A percentile compares a stretch with the other conserved stretches of the same genome.
phyloP scores from a whole-genome alignment of 306 rosid species.

The Inga laurina region DNA sequence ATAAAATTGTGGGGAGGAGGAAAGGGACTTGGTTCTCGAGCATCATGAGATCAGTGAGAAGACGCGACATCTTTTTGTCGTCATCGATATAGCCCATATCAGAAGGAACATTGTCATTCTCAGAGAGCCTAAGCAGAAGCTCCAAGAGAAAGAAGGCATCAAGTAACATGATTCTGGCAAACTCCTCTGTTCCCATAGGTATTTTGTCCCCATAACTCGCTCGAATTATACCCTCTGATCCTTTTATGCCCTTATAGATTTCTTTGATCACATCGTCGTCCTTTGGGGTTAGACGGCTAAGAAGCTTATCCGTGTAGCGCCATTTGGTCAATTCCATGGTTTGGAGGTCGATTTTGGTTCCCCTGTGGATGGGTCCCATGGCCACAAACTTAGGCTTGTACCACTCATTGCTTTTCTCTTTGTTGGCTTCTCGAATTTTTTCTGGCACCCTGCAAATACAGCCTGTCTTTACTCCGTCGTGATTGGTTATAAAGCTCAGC shows the following conservation, averaged over 20 bases:
- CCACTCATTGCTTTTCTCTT: neutral
- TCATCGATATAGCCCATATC: too few species aligned
- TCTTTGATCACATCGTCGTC: neutral
- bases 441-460: slow-evolving; percentile 30
- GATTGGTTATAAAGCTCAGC: neutral
- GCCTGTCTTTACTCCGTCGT: slow-evolving; percentile 21
- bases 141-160: neutral
- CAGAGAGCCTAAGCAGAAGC: too few species aligned
- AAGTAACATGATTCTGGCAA: neutral
- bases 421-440: slow-evolving; percentile 11
- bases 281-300: neutral
- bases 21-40: neutral
- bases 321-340: neutral
- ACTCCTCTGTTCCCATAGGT: neutral
- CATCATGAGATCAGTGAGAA: too few species aligned
- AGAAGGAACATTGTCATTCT: too few species aligned
- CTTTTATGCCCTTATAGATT: neutral
- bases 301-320: neutral
- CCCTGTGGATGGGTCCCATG: neutral
- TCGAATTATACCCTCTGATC: neutral
- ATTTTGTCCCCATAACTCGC: neutral
- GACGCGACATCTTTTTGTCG: too few species aligned
- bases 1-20: neutral
- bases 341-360: neutral
- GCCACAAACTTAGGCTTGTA: slow-evolving; percentile 4